Evolutionary conservation across 2,329 filamentous ascomycete species (phyloP).

Genomic region (Epichloe sibirici): DNA sequence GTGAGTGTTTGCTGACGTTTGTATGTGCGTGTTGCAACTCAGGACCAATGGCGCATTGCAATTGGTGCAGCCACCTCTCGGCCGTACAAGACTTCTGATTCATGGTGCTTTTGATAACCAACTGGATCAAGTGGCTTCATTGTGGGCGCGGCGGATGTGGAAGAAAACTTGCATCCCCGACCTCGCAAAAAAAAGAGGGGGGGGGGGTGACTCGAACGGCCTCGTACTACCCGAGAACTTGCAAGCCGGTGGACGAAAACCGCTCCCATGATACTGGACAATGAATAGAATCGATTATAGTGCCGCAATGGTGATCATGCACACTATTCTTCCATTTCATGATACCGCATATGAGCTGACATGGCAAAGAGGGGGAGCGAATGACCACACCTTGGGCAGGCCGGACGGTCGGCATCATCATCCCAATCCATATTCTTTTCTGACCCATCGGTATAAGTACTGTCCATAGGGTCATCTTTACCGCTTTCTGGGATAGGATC

Average conservation of each 20-base stretch:
- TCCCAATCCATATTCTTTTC: conserved; percentile 18
- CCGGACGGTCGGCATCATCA: conserved; percentile 13
- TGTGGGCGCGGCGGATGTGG: background rate
- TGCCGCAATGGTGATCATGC: background rate
- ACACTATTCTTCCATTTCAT: conserved; percentile 18
- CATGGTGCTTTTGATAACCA: background rate
- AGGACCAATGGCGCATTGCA: background rate
- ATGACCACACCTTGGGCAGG: conserved; percentile 38
- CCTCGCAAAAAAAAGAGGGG: background rate
- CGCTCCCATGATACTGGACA: background rate
- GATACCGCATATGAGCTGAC: conserved; percentile 35
- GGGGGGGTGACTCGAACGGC: background rate
- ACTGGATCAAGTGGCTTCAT: background rate
- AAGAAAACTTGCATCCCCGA: background rate
- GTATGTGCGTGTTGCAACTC: background rate
- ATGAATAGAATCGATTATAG: too few species aligned
- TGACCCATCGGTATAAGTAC: conserved; percentile 11
- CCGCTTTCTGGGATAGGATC: conserved; percentile 19
- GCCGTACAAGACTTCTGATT: background rate
- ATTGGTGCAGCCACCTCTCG: background rate
- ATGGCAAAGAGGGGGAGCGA: conserved; percentile 45
- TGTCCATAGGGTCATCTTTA: conserved; percentile 14
- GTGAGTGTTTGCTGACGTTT: conserved; percentile 2
- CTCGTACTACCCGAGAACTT: conserved; percentile 1
- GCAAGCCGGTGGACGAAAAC: background rate